Evolutionary conservation across 2,329 filamentous ascomycete genomes (phyloP).

Genomic region (Fusarium denticulatum): DNA sequence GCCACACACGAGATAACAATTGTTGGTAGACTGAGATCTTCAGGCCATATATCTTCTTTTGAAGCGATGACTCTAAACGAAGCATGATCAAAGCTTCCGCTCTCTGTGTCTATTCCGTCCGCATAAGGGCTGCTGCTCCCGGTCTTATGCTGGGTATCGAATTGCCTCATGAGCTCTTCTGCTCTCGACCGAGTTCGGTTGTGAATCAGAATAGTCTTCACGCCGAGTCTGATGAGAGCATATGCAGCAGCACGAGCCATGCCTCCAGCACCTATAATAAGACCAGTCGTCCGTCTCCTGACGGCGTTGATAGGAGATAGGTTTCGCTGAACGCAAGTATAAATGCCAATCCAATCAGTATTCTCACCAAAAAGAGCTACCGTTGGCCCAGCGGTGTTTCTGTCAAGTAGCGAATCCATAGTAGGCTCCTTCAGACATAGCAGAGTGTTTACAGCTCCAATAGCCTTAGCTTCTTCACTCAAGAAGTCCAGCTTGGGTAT

Average conservation of each 20-base stretch:
- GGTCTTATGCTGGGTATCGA: fast-evolving
- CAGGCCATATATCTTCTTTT: not conserved
- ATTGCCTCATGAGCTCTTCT: not conserved
- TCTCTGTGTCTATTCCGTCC: fast-evolving
- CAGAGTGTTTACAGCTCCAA: not conserved
- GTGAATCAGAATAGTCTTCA: not conserved
- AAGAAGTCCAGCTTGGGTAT: not conserved
- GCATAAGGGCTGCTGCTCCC: fast-evolving
- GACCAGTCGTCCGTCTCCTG: not conserved
- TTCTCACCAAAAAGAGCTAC: conserved; percentile 1
- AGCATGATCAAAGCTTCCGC: not conserved
- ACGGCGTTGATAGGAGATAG: conserved; percentile 9
- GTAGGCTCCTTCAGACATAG: not conserved
- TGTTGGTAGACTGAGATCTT: not conserved
- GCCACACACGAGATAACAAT: not conserved
- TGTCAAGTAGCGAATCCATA: not conserved
- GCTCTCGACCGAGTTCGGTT: not conserved
- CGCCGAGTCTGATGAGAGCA: not conserved
- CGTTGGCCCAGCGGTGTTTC: not conserved
- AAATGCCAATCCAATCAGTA: conserved; percentile 5
- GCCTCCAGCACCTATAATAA: not conserved
- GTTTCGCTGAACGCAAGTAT: not conserved
- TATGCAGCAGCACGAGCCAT: conserved; percentile 13
- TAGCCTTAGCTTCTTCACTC: not conserved
- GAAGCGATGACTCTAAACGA: not conserved